Conservation (phyloP, 768 basidiomycete genomes). For the Pholiota conissans region DNA sequence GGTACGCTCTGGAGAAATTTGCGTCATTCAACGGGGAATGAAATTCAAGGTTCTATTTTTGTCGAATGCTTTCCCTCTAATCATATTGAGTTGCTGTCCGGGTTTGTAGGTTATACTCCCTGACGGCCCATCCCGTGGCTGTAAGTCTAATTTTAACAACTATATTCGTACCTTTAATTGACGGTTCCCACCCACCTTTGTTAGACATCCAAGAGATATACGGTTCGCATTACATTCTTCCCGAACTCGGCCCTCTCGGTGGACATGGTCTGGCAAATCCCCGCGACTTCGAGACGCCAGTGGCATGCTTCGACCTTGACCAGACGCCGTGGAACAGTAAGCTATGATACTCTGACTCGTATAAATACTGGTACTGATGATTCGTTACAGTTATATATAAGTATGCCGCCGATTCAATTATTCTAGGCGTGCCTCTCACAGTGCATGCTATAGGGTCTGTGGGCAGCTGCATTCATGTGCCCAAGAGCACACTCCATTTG, state of each 20-base stretch:
- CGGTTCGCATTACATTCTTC: slow-evolving; percentile 61
- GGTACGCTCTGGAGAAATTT: slow-evolving; percentile 63
- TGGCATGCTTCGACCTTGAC: slow-evolving; percentile 68
- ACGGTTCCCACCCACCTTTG: background rate
- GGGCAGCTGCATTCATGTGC: slow-evolving; percentile 53
- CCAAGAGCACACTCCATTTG: slow-evolving; percentile 69
- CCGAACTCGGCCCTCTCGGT: slow-evolving; percentile 66
- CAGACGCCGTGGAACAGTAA: slow-evolving; percentile 58
- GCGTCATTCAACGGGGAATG: slow-evolving; percentile 66
- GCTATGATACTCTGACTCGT: slow-evolving; percentile 18
- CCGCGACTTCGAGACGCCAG: slow-evolving; percentile 62
- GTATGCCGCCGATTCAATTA: slow-evolving; percentile 20
- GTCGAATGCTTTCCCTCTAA: background rate
- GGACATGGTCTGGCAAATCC: slow-evolving; percentile 65
- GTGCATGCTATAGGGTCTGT: slow-evolving; percentile 39
- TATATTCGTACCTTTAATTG: background rate
- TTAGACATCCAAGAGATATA: slow-evolving; percentile 65
- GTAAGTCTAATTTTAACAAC: slow-evolving; percentile 31
- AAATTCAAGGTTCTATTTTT: slow-evolving; percentile 53
- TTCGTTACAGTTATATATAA: slow-evolving; percentile 45
- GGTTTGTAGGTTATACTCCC: slow-evolving; percentile 43
- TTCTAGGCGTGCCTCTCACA: background rate
- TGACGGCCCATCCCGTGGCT: slow-evolving; percentile 62
- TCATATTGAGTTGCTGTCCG: background rate
- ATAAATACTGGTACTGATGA: background rate